These are phyloP conservation scores for Hyaloscypha finlandica DNA, from an alignment of 495 filamentous ascomycete species.

Conservation along the genomic window DNA sequence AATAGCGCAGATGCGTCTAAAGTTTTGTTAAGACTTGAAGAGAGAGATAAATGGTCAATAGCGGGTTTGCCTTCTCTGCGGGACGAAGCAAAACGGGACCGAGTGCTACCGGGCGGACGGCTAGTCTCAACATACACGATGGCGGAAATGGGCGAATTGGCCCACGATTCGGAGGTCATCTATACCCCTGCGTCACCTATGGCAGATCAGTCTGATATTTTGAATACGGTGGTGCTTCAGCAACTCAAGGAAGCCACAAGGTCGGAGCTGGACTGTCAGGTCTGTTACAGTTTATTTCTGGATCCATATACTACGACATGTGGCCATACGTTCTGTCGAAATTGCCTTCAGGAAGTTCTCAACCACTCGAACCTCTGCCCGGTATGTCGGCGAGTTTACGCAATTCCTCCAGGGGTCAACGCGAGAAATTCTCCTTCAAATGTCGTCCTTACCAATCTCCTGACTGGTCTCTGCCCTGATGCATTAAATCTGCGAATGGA, in stretches of 20 bases:
- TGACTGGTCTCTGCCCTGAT: constrained; percentile 67
- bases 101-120: constrained; percentile 51
- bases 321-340: constrained; percentile 86
- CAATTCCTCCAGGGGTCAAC: constrained; percentile 57
- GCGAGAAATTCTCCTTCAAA: constrained; percentile 59
- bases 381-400: constrained; percentile 68
- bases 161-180: constrained; percentile 52
- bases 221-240: constrained; percentile 55
- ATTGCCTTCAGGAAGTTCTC: constrained; percentile 71
- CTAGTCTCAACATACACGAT: constrained; percentile 61
- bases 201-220: constrained; percentile 39
- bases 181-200: constrained; percentile 38
- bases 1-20: constrained; percentile 30
- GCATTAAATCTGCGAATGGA: constrained; percentile 58
- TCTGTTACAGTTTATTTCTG: constrained; percentile 78
- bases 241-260: constrained; percentile 60
- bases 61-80: constrained; percentile 43
- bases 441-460: constrained; percentile 56
- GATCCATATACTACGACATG: constrained; percentile 84
- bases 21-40: constrained; percentile 40
- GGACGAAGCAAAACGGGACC: constrained; percentile 36
- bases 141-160: constrained; percentile 54
- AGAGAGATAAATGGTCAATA: constrained; percentile 44
- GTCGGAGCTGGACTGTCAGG: constrained; percentile 80
- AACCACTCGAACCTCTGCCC: constrained; percentile 79